Conservation (phyloP, 768 basidiomycete species). For the Phanerochaete sordida region DNA sequence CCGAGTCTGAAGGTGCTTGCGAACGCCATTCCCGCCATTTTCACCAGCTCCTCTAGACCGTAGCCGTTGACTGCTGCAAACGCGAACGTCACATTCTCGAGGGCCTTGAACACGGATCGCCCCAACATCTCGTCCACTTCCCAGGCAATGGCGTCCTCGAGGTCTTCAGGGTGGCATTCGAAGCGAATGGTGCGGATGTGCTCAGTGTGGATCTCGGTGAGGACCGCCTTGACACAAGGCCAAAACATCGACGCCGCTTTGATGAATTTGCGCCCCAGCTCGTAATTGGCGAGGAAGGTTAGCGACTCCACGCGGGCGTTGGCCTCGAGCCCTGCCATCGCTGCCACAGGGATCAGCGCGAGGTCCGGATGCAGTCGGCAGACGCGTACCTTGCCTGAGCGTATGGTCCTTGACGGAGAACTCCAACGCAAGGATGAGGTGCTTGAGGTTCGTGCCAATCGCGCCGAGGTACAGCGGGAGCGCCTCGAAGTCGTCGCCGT, state of each 20-base stretch:
- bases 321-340: constrained; percentile 6
- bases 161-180: constrained; percentile 12
- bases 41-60: not conserved
- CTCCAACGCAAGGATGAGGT: constrained; percentile 5
- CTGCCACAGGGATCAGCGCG: not conserved
- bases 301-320: constrained; percentile 2
- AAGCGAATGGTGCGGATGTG: constrained; percentile 8
- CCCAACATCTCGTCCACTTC: constrained; percentile 4
- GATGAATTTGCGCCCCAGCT: constrained; percentile 7
- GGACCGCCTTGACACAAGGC: constrained; percentile 7
- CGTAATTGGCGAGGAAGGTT: constrained; percentile 7
- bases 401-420: constrained; percentile 3
- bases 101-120: not conserved
- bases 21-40: not conserved
- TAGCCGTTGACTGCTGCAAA: not conserved
- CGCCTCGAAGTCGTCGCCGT: constrained; percentile 12
- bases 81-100: not conserved
- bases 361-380: too few relatives aligned
- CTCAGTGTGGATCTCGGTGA: not conserved
- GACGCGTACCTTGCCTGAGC: constrained; percentile 1
- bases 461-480: constrained; percentile 7
- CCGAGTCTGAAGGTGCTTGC: not conserved
- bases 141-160: not conserved
- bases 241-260: constrained; percentile 11
- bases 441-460: constrained; percentile 3